Base-by-base conservation (phyloP, 768 basidiomycete genomes). In the Tylopilus sp. region DNA sequence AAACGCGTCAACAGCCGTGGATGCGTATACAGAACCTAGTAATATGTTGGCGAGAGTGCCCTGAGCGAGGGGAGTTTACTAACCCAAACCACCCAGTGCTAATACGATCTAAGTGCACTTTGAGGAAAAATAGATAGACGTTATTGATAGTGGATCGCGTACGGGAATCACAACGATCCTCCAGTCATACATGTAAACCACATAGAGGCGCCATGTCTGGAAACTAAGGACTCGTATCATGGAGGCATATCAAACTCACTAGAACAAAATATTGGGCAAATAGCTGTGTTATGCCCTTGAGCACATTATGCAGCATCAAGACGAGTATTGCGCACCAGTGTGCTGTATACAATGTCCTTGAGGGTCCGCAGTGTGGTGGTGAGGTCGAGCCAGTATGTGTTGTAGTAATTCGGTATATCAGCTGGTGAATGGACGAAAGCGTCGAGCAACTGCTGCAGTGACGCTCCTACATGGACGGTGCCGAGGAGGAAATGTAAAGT, bases 171-270 rank as follows among this genome's bases (percentile, higher is more conserved):
- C 7, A 18, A 23, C 1, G 20, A 51, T n/a, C 39, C 22, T 51
- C 53, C 53, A 42, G 10, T 47, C 13, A 17, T 8, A 9, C 40
- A 31, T 11, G 40, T 31, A 51, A 42, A 54, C 33, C 18, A 38
- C 49, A n/a, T 47, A 42, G 21, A 54, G 40, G 23, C 50, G 23
- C 44, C 44, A 52, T 21, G 38, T 42, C 49, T 54, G 2, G 38
- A 21, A n/a, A 28, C n/a, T 6, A 17, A 28, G 18, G 11, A 11
- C 4, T 10, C 13, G 17, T 9, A 6, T 12, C 3, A 21, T 25
- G 11, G 3, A 5, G 12, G 26, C 3, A 20, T 20, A 5, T 51
- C 8, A 12, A 25, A 30, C 44, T 42, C 11, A 52, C 50, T 1
- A 51, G 17, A 3, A 54, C 18, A 2, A 13, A 13, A 13, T 47